A percentile compares a stretch with the other conserved stretches of the same genome.
phyloP scores from a whole-genome alignment of 495 filamentous ascomycete species.

The Mytilinidion resinicola region DNA sequence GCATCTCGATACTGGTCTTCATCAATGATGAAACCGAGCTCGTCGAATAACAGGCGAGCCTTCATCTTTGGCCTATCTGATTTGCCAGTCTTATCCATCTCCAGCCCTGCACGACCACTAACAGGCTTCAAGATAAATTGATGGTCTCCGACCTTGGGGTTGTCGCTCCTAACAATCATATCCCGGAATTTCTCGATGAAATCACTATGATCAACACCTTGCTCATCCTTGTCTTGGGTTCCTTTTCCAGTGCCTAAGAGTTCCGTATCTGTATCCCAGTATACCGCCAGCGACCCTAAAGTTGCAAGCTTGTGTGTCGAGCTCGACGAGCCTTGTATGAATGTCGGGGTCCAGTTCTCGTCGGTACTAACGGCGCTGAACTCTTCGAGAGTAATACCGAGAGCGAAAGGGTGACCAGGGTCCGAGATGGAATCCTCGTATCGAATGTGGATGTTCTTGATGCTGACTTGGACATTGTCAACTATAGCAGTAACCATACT shows the following conservation, averaged over 20 bases:
- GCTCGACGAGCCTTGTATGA: conserved; percentile 75
- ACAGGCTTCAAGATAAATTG: conserved; percentile 96
- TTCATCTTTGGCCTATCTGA: conserved; percentile 80
- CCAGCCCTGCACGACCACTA: conserved; percentile 82
- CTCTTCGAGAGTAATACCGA: conserved; percentile 85
- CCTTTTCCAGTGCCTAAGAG: conserved; percentile 71
- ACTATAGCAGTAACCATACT: conserved; percentile 92
- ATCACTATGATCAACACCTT: conserved; percentile 61
- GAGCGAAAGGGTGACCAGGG: conserved; percentile 88
- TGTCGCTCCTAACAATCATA: conserved; percentile 66
- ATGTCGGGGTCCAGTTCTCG: conserved; percentile 85
- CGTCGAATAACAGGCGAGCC: conserved; percentile 83
- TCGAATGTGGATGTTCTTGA: conserved; percentile 96
- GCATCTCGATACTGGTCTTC: conserved; percentile 95
- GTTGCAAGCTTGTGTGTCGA: conserved; percentile 89
- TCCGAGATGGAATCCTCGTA: conserved; percentile 97
- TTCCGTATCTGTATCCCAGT: conserved; percentile 92
- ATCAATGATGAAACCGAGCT: conserved; percentile 90
- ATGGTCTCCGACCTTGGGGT: conserved; percentile 48
- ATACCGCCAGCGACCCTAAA: conserved; percentile 79
- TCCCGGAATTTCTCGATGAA: conserved; percentile 67
- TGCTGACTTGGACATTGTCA: conserved; percentile 92
- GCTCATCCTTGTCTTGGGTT: conserved; percentile 51
- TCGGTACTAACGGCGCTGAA: conserved; percentile 96
- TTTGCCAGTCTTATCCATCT: conserved; percentile 85